These are phyloP conservation scores for Kluyveromyces siamensis DNA, from an alignment of 805 yeast species.

Conservation along the genomic window DNA sequence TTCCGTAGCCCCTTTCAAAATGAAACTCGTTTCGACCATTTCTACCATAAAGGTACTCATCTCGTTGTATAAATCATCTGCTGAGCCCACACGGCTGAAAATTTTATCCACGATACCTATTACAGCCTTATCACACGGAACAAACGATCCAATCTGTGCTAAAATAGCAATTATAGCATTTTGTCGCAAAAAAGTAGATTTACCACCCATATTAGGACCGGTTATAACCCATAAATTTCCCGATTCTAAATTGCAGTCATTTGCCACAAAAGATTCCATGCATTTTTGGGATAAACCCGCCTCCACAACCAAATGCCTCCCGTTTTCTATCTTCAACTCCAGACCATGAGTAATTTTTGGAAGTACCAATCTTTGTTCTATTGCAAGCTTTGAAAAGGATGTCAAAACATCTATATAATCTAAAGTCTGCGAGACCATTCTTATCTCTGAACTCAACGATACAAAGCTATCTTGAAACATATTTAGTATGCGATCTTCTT, in stretches of 20 bases:
- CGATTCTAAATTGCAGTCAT: constrained; percentile 22
- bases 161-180: constrained; percentile 60
- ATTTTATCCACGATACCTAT: constrained; percentile 71
- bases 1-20: constrained; percentile 54
- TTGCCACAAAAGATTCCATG: constrained; percentile 23
- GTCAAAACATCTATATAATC: constrained; percentile 66
- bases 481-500: constrained; percentile 47
- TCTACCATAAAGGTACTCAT: constrained; percentile 91
- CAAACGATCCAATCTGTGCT: constrained; percentile 67
- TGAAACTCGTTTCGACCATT: constrained; percentile 74
- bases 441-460: constrained; percentile 34
- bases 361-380: constrained; percentile 55
- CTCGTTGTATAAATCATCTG: constrained; percentile 70
- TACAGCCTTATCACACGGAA: constrained; percentile 56
- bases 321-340: constrained; percentile 44
- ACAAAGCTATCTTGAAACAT: constrained; percentile 41
- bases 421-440: constrained; percentile 40
- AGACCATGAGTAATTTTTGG: constrained; percentile 51
- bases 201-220: constrained; percentile 89
- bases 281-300: constrained; percentile 48
- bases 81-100: constrained; percentile 75
- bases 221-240: constrained; percentile 53
- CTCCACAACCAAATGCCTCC: constrained; percentile 86
- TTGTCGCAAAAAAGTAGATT: constrained; percentile 66
- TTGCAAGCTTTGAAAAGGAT: constrained; percentile 64